Evolutionary conservation across 2,329 filamentous ascomycete species (phyloP).

Genomic region (Colletotrichum costaricense): DNA sequence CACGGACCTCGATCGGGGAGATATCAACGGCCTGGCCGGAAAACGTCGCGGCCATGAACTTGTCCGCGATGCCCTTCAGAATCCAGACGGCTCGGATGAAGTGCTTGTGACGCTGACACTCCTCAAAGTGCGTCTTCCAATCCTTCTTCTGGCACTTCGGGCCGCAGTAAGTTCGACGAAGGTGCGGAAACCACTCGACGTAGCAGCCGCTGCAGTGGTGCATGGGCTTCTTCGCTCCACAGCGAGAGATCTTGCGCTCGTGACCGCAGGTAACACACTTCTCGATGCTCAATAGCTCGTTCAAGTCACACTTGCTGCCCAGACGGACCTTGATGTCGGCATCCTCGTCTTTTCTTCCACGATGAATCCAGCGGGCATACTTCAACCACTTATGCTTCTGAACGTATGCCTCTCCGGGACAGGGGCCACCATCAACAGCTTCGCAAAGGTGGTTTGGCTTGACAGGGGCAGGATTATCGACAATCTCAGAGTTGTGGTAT

Average conservation of each 20-base stretch:
- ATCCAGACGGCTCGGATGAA: slow-evolving; percentile 31
- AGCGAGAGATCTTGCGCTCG: background rate
- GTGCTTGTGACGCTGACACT: slow-evolving; percentile 19
- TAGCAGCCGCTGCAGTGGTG: slow-evolving; percentile 28
- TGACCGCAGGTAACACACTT: background rate
- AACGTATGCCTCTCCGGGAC: background rate
- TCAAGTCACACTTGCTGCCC: background rate
- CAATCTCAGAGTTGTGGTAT: background rate
- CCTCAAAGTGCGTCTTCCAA: slow-evolving; percentile 24
- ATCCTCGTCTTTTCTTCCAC: slow-evolving; percentile 23
- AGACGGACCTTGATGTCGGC: background rate
- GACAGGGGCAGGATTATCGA: background rate
- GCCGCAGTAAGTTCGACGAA: slow-evolving; percentile 29
- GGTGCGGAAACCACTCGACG: background rate
- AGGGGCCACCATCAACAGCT: background rate
- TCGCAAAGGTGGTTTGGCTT: background rate
- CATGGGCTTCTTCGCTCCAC: background rate
- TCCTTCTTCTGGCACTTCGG: slow-evolving; percentile 20
- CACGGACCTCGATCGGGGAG: background rate
- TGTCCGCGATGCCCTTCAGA: slow-evolving; percentile 8
- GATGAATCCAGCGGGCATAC: slow-evolving; percentile 24
- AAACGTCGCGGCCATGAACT: slow-evolving; percentile 24
- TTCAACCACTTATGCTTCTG: slow-evolving; percentile 18
- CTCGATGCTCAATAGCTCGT: background rate
- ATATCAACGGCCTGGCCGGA: background rate